Percentiles rank a stretch among this genome's conserved stretches.
Conservation (phyloP, 495 filamentous ascomycete genomes). For the Hypoxylon trugodes region DNA sequence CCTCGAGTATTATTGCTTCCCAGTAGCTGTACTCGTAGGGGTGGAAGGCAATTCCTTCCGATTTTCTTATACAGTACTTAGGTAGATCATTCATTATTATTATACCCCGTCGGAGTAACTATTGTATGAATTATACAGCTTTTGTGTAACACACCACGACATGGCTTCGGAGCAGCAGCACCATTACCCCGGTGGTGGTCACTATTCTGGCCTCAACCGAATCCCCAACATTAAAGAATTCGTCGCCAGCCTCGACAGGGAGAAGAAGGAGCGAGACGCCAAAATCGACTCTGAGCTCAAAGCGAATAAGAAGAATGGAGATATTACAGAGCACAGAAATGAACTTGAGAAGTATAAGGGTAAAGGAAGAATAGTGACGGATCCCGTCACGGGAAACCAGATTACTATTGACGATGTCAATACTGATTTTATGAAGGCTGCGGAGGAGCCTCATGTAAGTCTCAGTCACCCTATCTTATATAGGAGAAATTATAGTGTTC, state of each 20-base stretch:
- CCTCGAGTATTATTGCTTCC: background rate
- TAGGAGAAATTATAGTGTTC: background rate
- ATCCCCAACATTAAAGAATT: constrained; percentile 90
- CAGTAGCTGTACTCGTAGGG: background rate
- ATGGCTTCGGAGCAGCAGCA: constrained; percentile 45
- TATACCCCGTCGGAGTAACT: constrained; percentile 6
- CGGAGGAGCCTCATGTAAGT: constrained; percentile 71
- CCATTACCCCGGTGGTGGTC: constrained; percentile 45
- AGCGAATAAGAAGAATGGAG: constrained; percentile 43
- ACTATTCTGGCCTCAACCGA: constrained; percentile 75
- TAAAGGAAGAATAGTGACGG: constrained; percentile 74
- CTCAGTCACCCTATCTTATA: background rate
- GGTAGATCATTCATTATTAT: too few species aligned
- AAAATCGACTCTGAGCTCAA: constrained; percentile 66
- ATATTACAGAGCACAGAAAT: constrained; percentile 51
- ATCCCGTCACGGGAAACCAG: constrained; percentile 85
- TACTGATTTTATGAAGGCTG: constrained; percentile 71
- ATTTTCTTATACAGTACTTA: background rate
- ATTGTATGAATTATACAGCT: background rate
- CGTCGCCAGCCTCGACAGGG: constrained; percentile 75
- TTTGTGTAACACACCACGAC: constrained; percentile 2
- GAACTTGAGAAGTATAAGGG: constrained; percentile 52
- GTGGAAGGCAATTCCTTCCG: background rate
- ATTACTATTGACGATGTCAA: constrained; percentile 88
- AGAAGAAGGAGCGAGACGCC: constrained; percentile 78